phyloP scores from a whole-genome alignment of 139 green algal genomes.

The Closterium sp. region DNA sequence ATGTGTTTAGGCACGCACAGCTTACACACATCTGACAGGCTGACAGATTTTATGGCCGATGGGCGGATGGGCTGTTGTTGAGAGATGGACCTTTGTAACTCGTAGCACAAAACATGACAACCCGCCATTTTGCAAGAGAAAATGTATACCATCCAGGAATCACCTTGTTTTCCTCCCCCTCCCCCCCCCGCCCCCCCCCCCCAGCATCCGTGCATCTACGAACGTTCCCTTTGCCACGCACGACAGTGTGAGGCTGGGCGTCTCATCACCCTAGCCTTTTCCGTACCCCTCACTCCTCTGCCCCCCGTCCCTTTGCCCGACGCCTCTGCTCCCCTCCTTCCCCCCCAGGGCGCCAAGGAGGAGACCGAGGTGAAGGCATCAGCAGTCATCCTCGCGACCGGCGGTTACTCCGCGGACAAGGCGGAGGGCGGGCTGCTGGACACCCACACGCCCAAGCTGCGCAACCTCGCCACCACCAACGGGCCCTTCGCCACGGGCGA shows the following conservation, averaged over 20 bases:
- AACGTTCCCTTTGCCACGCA: no score
- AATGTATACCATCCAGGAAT: no score
- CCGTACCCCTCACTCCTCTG: no score
- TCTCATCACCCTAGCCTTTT: no score
- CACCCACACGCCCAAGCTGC: not conserved
- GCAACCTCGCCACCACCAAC: constrained; percentile 39
- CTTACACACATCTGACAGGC: not conserved
- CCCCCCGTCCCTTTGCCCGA: not conserved
- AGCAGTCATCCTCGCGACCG: constrained; percentile 35
- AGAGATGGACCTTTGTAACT: not conserved
- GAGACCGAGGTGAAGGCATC: not conserved
- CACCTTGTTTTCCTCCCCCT: not conserved
- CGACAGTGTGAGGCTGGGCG: no score
- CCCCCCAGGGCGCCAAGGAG: not conserved
- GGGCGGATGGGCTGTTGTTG: not conserved
- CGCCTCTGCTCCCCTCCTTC: not conserved
- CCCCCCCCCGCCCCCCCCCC: no score
- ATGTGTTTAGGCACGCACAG: not conserved
- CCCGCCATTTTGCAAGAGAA: no score
- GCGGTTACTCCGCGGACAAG: constrained; percentile 35
- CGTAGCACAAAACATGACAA: not conserved
- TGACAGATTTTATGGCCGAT: not conserved
- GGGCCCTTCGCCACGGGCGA: constrained; percentile 39
- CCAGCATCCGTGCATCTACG: no score
- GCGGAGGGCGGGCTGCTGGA: constrained; percentile 14